Evolutionary conservation across 2,329 filamentous ascomycete species (phyloP).

Genomic region (Oidium heveae): DNA sequence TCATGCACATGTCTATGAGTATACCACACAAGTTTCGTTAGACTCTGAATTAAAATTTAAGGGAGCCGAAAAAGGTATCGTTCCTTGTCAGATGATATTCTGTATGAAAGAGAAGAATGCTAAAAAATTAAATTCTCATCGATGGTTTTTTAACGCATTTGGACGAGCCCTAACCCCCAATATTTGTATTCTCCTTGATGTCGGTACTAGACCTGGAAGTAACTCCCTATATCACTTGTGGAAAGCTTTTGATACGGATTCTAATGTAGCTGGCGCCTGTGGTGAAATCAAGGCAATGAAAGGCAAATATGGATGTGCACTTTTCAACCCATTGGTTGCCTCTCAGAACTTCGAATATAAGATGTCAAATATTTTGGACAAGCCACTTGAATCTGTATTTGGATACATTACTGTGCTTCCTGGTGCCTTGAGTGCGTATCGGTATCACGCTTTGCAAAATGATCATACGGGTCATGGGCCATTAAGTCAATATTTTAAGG

Average conservation of each 20-base stretch:
- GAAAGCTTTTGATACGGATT: conserved; percentile 95
- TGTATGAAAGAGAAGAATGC: conserved; percentile 98
- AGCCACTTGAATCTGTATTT: conserved; percentile 88
- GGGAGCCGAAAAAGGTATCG: conserved; percentile 56
- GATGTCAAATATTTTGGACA: conserved; percentile 98
- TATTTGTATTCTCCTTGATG: conserved; percentile 88
- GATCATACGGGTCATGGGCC: conserved; percentile 87
- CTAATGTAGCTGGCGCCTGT: conserved; percentile 91
- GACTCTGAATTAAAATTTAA: conserved; percentile 80
- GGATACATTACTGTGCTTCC: conserved; percentile 94
- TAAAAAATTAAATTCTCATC: conserved; percentile 98
- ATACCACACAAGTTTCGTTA: conserved; percentile 66
- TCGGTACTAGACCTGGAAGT: conserved; percentile 78
- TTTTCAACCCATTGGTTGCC: conserved; percentile 80
- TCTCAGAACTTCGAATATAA: conserved; percentile 99
- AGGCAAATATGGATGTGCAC: conserved; percentile 55
- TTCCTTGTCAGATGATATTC: conserved; percentile 90
- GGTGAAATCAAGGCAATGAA: conserved; percentile 99
- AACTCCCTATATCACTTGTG: conserved; percentile 94
- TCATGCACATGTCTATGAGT: conserved; percentile 92
- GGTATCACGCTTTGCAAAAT: conserved; percentile 83
- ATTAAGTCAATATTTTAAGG: conserved; percentile 87
- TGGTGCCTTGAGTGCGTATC: conserved; percentile 94
- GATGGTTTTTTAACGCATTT: conserved; percentile 98
- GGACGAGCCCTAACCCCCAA: conserved; percentile 80